Base-by-base conservation (phyloP, 768 basidiomycete genomes). In the Rhodotorula babjevae region DNA sequence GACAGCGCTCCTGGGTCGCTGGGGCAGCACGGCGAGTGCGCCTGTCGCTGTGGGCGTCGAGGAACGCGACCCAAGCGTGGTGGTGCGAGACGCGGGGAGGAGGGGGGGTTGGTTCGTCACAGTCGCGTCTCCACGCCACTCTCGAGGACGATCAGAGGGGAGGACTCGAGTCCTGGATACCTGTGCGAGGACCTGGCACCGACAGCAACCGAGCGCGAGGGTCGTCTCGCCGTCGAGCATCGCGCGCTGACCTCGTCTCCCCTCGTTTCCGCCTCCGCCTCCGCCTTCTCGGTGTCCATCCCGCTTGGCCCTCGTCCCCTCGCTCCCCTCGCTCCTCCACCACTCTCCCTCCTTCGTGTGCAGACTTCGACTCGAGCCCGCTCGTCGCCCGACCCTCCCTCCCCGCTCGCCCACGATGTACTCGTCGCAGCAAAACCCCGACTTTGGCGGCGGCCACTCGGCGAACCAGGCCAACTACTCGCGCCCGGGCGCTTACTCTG, bases 331-430 rank as follows among this genome's bases (percentile, higher is more conserved):
- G 29, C 29, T 21, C 25, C 27, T 21, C 25, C 6, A 0, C 50
- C 23, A 11, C 9, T 9, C 49, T 3, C 8, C 50, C 50, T 25
- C 25, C 50, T 36, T 36, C 47, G 47, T 25, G 23, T 52, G 27
- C 50, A 52, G 50, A 52, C 50, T 9, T 11, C 23, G 23, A 12
- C 50, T 25, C 23, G 23, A 52, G 29, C 29, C 55, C 15, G 27
- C 55, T 29, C 44, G 44, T 46, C 12, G 44, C 44, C 8, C 55
- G n/a, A 29, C 15, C n/a, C 2, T 0, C 29, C 15, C 27, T 6
- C 55, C 8, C 8, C 55, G 60, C 68, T 67, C 69, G 36, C 60
- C 66, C 31, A 55, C 68, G 50, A 71, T 71, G 67, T 75, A 69
- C 63, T 71, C 73, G 18, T 60, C 42, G 11, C 55, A 56, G 61